Conservation (phyloP, 345 rosid genomes). For the Eucalyptus curtisii region DNA sequence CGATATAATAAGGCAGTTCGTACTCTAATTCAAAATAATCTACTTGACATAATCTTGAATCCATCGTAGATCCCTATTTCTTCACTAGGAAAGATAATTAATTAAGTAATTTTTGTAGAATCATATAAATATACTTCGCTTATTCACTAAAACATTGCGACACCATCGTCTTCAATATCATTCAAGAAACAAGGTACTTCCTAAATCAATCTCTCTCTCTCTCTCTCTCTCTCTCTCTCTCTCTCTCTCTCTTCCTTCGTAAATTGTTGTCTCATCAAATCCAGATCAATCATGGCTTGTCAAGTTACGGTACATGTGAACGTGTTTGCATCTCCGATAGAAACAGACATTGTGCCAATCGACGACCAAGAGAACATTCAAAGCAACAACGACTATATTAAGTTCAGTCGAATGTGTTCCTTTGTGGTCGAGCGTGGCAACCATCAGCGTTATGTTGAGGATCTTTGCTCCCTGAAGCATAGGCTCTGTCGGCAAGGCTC, state of each 20-base stretch:
- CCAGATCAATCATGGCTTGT: background rate
- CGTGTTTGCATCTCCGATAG: background rate
- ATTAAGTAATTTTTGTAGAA: background rate
- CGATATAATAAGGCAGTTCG: too few relatives aligned
- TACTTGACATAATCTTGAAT: background rate
- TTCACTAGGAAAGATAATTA: background rate
- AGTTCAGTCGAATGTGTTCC: background rate
- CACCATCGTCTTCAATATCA: background rate
- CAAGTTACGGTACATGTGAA: background rate
- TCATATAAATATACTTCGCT: background rate
- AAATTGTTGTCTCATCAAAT: background rate
- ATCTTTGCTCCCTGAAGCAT: background rate
- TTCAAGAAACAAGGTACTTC: background rate
- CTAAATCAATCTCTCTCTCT: background rate
- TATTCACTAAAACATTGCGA: background rate
- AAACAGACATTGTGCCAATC: background rate
- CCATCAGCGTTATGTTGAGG: background rate
- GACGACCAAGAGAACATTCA: background rate
- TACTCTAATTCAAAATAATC: background rate
- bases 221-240: background rate
- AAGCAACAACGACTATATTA: background rate
- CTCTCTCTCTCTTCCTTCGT: background rate
- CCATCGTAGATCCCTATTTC: background rate
- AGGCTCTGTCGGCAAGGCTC: background rate
- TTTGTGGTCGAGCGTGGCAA: background rate